These are phyloP conservation scores for Eustoma russellianum DNA, from an alignment of 257 asterid genomes.

Conservation along the genomic window DNA sequence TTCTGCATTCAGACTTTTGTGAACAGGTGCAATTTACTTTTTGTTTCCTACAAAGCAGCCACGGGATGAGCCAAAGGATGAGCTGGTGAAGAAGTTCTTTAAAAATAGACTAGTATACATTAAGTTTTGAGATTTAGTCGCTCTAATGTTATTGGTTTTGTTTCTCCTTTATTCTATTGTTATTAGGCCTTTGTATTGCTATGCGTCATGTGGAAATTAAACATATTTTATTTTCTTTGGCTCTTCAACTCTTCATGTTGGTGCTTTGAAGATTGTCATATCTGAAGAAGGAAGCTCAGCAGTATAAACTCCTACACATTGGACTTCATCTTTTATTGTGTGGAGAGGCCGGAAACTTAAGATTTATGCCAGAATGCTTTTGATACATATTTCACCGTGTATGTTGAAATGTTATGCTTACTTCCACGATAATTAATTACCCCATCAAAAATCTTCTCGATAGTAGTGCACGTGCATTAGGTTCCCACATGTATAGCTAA, in stretches of 20 bases:
- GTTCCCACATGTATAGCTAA: no score
- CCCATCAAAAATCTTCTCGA: no score
- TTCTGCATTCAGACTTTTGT: not conserved
- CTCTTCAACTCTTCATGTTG: conserved; percentile 8
- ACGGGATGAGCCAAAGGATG: conserved; percentile 70
- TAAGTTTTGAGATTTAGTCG: conserved; percentile 24
- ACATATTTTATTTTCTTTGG: no score
- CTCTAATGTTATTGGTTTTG: no score
- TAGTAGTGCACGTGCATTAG: no score
- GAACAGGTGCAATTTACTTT: not conserved
- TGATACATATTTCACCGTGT: conserved; percentile 93
- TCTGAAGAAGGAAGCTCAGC: conserved; percentile 81
- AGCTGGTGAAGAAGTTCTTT: conserved; percentile 79
- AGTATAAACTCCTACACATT: conserved; percentile 68
- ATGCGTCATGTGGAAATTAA: no score
- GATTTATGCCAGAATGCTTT: conserved; percentile 95
- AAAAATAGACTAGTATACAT: conserved; percentile 78
- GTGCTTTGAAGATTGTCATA: conserved; percentile 65
- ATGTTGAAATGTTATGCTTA: conserved; percentile 24
- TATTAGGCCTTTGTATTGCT: not conserved
- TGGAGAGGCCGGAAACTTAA: no score
- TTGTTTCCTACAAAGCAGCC: conserved; percentile 32
- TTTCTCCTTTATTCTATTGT: not conserved
- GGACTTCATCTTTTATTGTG: conserved; percentile 87
- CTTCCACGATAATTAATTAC: no score